Conservation (phyloP, 305 asterid species). For the Nicotiana rustica region DNA sequence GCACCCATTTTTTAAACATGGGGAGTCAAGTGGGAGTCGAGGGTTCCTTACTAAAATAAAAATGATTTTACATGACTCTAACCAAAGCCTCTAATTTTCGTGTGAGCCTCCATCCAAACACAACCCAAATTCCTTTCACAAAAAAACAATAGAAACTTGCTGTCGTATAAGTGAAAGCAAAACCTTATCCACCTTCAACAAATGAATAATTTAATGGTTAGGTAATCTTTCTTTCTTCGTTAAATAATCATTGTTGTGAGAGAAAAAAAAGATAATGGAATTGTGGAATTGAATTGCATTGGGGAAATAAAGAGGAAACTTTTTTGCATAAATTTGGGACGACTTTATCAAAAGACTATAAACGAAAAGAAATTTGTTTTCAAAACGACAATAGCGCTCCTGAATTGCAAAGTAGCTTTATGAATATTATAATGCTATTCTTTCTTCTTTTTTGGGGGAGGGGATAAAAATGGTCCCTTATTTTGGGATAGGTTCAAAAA, state of each 20-base stretch:
- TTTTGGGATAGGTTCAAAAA: too few relatives aligned
- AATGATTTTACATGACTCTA: too few relatives aligned
- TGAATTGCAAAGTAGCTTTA: slow-evolving; percentile 15
- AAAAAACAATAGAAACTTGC: too few relatives aligned
- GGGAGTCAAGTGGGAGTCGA: too few relatives aligned
- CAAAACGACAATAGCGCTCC: slow-evolving; percentile 23
- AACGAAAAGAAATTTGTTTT: slow-evolving; percentile 2
- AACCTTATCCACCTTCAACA: not conserved
- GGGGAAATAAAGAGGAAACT: not conserved
- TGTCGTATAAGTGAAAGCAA: too few relatives aligned
- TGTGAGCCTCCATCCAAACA: too few relatives aligned
- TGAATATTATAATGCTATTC: not conserved
- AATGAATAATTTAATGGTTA: slow-evolving; percentile 5
- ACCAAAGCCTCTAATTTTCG: too few relatives aligned
- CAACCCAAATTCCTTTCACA: too few relatives aligned
- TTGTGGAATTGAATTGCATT: not conserved
- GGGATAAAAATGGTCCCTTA: too few relatives aligned
- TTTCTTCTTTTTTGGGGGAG: too few relatives aligned
- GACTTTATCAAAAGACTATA: slow-evolving; percentile 29
- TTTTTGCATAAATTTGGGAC: not conserved
- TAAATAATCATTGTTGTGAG: not conserved
- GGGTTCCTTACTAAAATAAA: too few relatives aligned
- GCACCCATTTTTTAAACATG: too few relatives aligned
- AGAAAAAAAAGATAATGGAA: not conserved
- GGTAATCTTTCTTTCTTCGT: slow-evolving; percentile 6